Evolutionary conservation across 148 eudicot species (phyloP).

Genomic region (Cornus suecica): DNA sequence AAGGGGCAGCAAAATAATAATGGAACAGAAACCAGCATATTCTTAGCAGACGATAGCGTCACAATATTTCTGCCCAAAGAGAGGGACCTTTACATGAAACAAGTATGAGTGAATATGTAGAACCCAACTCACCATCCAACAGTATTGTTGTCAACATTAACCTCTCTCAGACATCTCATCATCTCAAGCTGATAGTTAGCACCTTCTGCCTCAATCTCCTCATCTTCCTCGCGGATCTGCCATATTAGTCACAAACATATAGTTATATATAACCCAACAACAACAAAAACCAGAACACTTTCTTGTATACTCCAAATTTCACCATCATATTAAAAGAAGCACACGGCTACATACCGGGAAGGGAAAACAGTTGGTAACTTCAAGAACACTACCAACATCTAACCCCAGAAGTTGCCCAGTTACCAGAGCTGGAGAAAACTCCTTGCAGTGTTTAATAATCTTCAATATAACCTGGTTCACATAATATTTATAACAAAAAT

Average conservation of each 20-base stretch:
- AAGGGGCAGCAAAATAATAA: no score
- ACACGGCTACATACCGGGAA: conserved; percentile 65
- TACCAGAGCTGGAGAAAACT: conserved; percentile 85
- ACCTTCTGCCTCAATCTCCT: conserved; percentile 97
- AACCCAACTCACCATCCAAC: conserved; percentile 81
- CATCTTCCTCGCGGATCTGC: conserved; percentile 89
- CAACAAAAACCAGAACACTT: neutral
- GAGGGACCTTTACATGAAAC: neutral
- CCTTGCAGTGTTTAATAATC: conserved; percentile 95
- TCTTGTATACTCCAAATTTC: neutral
- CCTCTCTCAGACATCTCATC: conserved; percentile 99
- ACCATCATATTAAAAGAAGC: neutral
- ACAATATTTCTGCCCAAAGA: neutral
- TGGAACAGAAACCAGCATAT: no score
- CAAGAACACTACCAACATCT: conserved; percentile 98
- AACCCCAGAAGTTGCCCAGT: conserved; percentile 97
- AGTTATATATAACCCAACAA: neutral
- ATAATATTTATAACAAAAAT: conserved; percentile 2
- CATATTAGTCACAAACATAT: neutral
- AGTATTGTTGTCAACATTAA: conserved; percentile 97
- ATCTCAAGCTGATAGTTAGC: conserved; percentile 97
- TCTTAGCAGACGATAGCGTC: neutral
- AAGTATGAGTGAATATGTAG: neutral
- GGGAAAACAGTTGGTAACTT: conserved; percentile 96
- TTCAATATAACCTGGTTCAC: conserved; percentile 72